phyloP scores from a whole-genome alignment of 257 asterid genomes.

The Fraxinus quadrangulata region DNA sequence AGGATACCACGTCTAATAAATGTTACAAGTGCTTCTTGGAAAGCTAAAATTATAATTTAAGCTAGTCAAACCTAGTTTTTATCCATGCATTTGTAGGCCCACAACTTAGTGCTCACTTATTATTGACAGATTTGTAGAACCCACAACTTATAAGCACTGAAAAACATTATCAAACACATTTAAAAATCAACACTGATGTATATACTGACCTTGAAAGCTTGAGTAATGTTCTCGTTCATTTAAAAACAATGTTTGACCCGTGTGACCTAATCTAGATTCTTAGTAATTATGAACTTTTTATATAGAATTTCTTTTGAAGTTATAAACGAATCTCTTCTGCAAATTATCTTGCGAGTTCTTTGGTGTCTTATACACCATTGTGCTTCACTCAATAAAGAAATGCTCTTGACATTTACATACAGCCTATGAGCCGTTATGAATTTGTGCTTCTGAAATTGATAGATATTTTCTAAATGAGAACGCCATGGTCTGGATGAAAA shows the following conservation, averaged over 20 bases:
- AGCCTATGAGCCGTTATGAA: background rate
- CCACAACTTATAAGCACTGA: background rate
- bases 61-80: background rate
- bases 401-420: background rate
- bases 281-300: background rate
- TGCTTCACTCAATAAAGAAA: background rate
- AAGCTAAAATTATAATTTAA: background rate
- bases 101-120: background rate
- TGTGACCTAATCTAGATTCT: background rate
- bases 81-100: background rate
- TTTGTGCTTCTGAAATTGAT: background rate
- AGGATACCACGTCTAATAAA: constrained; percentile 1
- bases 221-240: background rate
- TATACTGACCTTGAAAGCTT: background rate
- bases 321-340: background rate
- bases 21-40: background rate
- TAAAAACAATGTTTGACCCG: constrained; percentile 5
- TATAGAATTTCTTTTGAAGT: background rate
- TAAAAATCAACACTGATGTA: background rate
- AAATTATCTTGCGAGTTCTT: background rate
- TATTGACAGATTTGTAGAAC: background rate
- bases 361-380: background rate
- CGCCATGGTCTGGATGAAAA: background rate
- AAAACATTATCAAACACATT: background rate
- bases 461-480: background rate